Conservation (phyloP, 192 early-diverging fungal species). For the Coemansia reversa region DNA sequence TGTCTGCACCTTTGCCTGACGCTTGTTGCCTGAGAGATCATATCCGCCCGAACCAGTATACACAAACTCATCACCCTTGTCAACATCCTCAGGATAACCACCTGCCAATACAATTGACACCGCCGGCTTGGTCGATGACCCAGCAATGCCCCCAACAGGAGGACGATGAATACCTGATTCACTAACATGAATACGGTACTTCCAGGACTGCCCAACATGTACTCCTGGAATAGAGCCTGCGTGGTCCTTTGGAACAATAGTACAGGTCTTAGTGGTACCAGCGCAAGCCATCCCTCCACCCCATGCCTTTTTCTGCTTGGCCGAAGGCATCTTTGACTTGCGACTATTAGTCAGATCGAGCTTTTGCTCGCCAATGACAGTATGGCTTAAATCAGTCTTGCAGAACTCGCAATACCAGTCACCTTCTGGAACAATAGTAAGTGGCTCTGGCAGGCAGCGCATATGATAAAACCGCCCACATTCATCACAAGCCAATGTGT, state of each 20-base stretch:
- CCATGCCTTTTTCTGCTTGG: conserved; percentile 57
- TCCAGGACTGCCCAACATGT: conserved; percentile 59
- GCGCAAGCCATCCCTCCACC: conserved; percentile 60
- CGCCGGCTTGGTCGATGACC: conserved; percentile 53
- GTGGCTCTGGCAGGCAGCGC: conserved; percentile 46
- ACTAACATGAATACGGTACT: conserved; percentile 47
- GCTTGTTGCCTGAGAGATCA: conserved; percentile 58
- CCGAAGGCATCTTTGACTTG: conserved; percentile 56
- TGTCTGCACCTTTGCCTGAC: conserved; percentile 52
- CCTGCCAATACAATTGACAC: conserved; percentile 63
- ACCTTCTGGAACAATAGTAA: conserved; percentile 44
- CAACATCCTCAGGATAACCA: conserved; percentile 67
- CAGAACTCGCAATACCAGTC: conserved; percentile 58
- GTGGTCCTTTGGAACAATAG: conserved; percentile 49
- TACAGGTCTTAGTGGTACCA: conserved; percentile 43
- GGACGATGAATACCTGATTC: conserved; percentile 64
- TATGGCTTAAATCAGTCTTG: conserved; percentile 48
- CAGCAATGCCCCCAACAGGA: conserved; percentile 64
- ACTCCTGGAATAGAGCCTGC: conserved; percentile 62
- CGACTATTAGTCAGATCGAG: conserved; percentile 45
- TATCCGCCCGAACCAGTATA: conserved; percentile 71
- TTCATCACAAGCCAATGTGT: conserved; percentile 62
- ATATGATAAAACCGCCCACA: conserved; percentile 60
- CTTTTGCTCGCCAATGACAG: conserved; percentile 48
- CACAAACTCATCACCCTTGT: conserved; percentile 63